A percentile compares a stretch with the other conserved stretches of the same genome.
Conservation (phyloP, 1,284 basidiomycete species). For the Austropuccinia psidii region DNA sequence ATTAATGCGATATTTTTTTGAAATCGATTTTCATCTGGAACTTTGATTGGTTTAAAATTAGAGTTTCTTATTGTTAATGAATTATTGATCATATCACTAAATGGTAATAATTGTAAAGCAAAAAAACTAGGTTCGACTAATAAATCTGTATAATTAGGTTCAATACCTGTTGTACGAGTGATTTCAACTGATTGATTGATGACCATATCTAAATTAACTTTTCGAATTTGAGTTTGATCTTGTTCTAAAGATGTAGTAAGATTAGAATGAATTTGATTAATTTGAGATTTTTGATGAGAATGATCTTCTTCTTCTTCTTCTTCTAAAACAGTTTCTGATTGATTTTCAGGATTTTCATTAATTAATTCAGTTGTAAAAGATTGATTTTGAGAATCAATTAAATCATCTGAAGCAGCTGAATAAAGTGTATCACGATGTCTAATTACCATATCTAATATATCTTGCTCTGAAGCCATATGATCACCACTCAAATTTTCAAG, state of each 20-base stretch:
- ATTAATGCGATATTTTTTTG: slow-evolving; percentile 63
- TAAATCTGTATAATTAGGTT: slow-evolving; percentile 46
- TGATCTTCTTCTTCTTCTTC: background rate
- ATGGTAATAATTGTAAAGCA: slow-evolving; percentile 57
- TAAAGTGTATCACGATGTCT: slow-evolving; percentile 42
- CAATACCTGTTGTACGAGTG: slow-evolving; percentile 19
- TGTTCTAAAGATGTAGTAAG: background rate
- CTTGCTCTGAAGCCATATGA: slow-evolving; percentile 70
- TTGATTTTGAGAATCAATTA: background rate
- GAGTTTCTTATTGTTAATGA: background rate
- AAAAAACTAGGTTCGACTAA: slow-evolving; percentile 79
- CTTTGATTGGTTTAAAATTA: slow-evolving; percentile 43
- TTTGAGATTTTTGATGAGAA: background rate
- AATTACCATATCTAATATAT: slow-evolving; percentile 41
- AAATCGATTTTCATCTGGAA: slow-evolving; percentile 54
- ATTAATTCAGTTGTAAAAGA: background rate
- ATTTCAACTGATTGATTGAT: slow-evolving; percentile 27
- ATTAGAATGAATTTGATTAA: slow-evolving; percentile 53
- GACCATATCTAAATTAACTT: slow-evolving; percentile 23
- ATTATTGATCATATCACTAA: background rate
- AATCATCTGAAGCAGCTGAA: slow-evolving; percentile 2
- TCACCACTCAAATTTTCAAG: slow-evolving; percentile 70
- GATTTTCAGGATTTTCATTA: background rate
- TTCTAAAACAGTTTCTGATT: background rate
- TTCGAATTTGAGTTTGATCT: slow-evolving; percentile 39